These are phyloP conservation scores for Thraustochytrium sp. DNA, from an alignment of 352 stramenopile genomes.

Conservation along the genomic window DNA sequence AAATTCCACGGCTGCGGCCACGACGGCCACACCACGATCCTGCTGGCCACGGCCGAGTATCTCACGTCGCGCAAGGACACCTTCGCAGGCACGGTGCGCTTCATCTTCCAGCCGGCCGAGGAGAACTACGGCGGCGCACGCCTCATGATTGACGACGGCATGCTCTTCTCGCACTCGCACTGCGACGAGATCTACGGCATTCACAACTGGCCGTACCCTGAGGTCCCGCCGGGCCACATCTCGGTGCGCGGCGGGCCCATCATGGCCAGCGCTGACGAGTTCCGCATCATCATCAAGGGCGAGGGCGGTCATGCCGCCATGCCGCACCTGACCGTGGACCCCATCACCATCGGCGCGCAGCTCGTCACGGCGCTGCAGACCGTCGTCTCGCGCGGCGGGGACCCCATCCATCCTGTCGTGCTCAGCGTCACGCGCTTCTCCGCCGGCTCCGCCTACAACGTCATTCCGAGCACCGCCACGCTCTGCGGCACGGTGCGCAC, in stretches of 20 bases:
- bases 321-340: slow-evolving; percentile 80
- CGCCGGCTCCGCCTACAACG: slow-evolving; percentile 86
- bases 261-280: slow-evolving; percentile 82
- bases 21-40: slow-evolving; percentile 88
- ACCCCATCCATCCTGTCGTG: slow-evolving; percentile 82
- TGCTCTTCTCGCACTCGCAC: slow-evolving; percentile 59
- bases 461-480: slow-evolving; percentile 75
- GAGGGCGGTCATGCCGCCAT: slow-evolving; percentile 87
- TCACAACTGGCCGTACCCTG: slow-evolving; percentile 64
- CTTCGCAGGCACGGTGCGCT: slow-evolving; percentile 69
- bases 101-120: slow-evolving; percentile 93
- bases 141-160: slow-evolving; percentile 84
- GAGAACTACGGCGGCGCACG: slow-evolving; percentile 80
- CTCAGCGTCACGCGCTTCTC: slow-evolving; percentile 81
- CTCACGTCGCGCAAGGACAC: slow-evolving; percentile 64
- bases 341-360: slow-evolving; percentile 76
- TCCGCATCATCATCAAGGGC: slow-evolving; percentile 80
- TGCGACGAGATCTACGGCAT: slow-evolving; percentile 85
- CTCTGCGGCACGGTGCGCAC: slow-evolving; percentile 84
- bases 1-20: slow-evolving; percentile 88
- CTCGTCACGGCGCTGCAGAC: slow-evolving; percentile 85
- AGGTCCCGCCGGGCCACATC: slow-evolving; percentile 74
- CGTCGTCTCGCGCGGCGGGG: slow-evolving; percentile 77
- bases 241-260: slow-evolving; percentile 76
- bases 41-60: slow-evolving; percentile 77